phyloP scores from a whole-genome alignment of 495 filamentous ascomycete genomes.

The Hyaloscypha finlandica region DNA sequence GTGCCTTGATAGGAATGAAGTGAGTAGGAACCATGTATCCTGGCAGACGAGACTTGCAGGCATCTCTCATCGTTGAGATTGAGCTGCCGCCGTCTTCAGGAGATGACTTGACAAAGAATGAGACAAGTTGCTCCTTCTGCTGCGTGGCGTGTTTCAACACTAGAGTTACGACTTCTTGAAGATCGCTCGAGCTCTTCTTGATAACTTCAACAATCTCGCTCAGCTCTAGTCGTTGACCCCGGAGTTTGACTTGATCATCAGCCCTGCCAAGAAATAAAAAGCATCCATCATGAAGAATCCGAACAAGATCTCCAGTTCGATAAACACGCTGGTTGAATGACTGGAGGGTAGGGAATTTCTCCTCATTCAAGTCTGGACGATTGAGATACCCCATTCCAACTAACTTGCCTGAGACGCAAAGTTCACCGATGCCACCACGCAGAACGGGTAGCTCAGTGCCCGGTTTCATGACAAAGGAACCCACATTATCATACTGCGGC shows the following conservation, averaged over 20 bases:
- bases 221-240: constrained; percentile 76
- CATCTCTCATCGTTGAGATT: constrained; percentile 42
- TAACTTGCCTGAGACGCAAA: constrained; percentile 82
- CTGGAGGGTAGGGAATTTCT: constrained; percentile 61
- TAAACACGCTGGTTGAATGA: constrained; percentile 60
- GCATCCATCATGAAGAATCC: constrained; percentile 67
- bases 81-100: not conserved
- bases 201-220: constrained; percentile 74
- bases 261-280: constrained; percentile 75
- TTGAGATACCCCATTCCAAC: constrained; percentile 90
- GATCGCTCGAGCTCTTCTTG: constrained; percentile 43
- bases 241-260: constrained; percentile 80
- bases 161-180: constrained; percentile 64
- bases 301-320: constrained; percentile 77
- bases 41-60: constrained; percentile 62
- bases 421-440: constrained; percentile 79
- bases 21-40: constrained; percentile 80
- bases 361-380: constrained; percentile 63
- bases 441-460: constrained; percentile 68
- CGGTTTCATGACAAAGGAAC: constrained; percentile 74
- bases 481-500: constrained; percentile 77
- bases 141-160: constrained; percentile 63
- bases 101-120: constrained; percentile 57
- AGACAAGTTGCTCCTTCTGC: constrained; percentile 68
- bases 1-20: constrained; percentile 59